Base-by-base conservation (phyloP, 257 asterid species). In the Solanum pinnatisectum region DNA sequence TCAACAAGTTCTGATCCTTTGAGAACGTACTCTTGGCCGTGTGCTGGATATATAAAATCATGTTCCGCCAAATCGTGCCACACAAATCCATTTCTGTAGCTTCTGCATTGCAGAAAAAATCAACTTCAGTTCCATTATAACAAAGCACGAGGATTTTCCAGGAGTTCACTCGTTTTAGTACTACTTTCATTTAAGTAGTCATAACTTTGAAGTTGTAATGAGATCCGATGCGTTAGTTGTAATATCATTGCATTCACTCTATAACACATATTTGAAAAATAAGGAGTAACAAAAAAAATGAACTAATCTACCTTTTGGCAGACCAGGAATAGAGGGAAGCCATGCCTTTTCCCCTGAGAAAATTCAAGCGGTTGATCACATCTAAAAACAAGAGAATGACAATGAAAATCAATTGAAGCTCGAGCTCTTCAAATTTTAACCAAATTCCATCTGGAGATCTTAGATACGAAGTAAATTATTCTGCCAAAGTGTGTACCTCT, bases 41-140 rank as follows among this genome's bases (percentile, higher is more conserved):
- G 96, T 18, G 98, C 95, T 16, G 99, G 98, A 90, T 91, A 90
- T 87, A 96, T 93, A 88, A 93, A 91, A 92, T 96, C 99, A 67
- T 92, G 91, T 84, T 95, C 98, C 33, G 94, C 92, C 77, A 96
- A 93, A 92, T 96, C 99, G 35, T 96, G 96, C 99, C 99, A 96
- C 8, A 96, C 98, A 36, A 90, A 96, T 86, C 99, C 98, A 18
- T 92, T 95, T 87, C 91, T 96, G 65, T 95, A 96, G 89, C 98
- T 93, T 96, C 99, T 96, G 90, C 23, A 65, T 15, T 37, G 73
- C 14, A 35, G 40, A 49, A 46, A 27, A 82, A 15, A 44, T 16
- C 30, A 81, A 59, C 14, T 65, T 32, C 84, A 18, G 84, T 20
- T 70, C 27, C n/a, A 56, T 0, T 0, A 46, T 46, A 46, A 52